phyloP scores from a whole-genome alignment of 768 basidiomycete species.

The Mycena rebaudengoi region DNA sequence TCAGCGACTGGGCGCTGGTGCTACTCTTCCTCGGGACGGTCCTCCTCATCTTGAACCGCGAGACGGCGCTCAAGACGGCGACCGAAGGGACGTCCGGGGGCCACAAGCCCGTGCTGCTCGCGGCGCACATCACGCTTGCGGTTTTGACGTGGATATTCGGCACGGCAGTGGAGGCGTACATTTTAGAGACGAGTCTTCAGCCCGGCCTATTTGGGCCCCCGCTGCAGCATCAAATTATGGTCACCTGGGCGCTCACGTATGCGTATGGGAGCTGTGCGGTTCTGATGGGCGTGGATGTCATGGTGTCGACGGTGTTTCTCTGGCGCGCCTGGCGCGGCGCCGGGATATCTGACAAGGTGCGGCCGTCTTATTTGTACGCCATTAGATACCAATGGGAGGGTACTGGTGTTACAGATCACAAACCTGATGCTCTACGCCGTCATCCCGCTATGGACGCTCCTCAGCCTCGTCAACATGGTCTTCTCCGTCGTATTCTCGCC shows the following conservation, averaged over 20 bases:
- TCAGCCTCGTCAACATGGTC: slow-evolving; percentile 14
- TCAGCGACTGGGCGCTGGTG: slow-evolving; percentile 13
- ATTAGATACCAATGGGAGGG: too few relatives aligned
- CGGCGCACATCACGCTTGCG: slow-evolving; percentile 15
- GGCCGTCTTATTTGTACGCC: background rate
- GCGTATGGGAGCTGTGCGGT: slow-evolving; percentile 5
- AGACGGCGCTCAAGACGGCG: background rate
- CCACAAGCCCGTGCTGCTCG: slow-evolving; percentile 13
- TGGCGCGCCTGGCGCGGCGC: slow-evolving; percentile 17
- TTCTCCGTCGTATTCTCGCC: slow-evolving; percentile 26
- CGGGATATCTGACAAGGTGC: slow-evolving; percentile 16
- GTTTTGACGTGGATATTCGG: slow-evolving; percentile 17
- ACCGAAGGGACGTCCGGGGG: slow-evolving; percentile 21
- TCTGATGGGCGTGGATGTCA: slow-evolving; percentile 21
- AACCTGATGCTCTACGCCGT: slow-evolving; percentile 16
- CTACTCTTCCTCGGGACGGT: slow-evolving; percentile 21
- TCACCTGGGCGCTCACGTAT: background rate
- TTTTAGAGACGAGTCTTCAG: slow-evolving; percentile 11
- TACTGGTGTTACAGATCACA: too few relatives aligned
- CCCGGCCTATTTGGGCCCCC: background rate
- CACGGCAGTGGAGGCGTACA: slow-evolving; percentile 15
- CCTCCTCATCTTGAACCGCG: slow-evolving; percentile 16
- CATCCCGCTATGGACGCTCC: slow-evolving; percentile 11
- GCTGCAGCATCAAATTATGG: background rate
- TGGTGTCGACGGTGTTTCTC: slow-evolving; percentile 8